Evolutionary conservation across 441 rosid genomes (phyloP), one percentile per base, ranked within the genome.

Genomic region (Brassica balearica): DNA sequence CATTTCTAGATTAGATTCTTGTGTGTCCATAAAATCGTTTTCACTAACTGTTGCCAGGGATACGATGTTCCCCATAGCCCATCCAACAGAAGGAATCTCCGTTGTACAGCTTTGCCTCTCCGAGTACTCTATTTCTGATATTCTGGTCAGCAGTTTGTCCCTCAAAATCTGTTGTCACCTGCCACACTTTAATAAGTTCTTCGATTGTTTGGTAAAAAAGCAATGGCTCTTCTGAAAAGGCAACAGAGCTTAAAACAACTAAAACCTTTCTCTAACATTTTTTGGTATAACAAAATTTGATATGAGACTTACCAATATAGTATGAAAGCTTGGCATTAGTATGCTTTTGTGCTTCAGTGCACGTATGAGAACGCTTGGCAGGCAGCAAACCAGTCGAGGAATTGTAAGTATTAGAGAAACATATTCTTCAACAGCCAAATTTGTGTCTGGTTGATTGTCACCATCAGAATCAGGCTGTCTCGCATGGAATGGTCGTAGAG

Each of bases 31-130:
- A 81, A 88, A 94, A 63, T 89, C 96, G 74, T 81, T 88, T 81
- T 90, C 93, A 80, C 65, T 87, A 76, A 86, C 89, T 58, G 94
- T 75, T 80, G 88, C 86, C 48, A 94, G 86, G 83, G 87, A 86
- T 76, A 92, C 81, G 74, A 90, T 81, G 80, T 96, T 96, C 83
- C 94, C 90, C 69, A 96, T 95, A 81, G 92, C 91, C 98, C 99
- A 96, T 62, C 95, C 98, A 79, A 87, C 86, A 8, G 94, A 84
- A 69, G 96, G 97, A 82, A 96, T 88, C 65, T 62, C 85, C 82
- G 67, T 79, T 62, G 81, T 72, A 76, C 84, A 81, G 68, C 81
- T 80, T 74, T 78, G 84, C 64, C 68, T 81, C 80, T 79, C 86
- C 56, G 72, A 79, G 48, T 77, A 84, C 71, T 89, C 90, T 86